Evolutionary conservation across 1,139 yeast genomes (phyloP), one percentile per base, ranked within the genome.

Genomic region (Kurtzmaniella quercitrusa): DNA sequence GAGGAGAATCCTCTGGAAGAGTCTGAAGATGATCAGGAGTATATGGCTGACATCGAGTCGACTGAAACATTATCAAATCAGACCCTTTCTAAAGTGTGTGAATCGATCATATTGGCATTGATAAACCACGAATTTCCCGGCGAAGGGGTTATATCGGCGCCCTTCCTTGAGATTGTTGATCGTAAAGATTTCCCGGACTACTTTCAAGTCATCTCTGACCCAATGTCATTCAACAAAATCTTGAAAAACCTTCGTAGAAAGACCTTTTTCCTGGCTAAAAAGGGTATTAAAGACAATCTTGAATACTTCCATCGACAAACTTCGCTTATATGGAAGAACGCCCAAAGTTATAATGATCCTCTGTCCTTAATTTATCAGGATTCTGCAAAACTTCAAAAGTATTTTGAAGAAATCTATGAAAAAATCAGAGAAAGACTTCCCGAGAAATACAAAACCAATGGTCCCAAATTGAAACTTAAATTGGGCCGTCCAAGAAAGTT

Each of bases 141-240:
- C 2, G 60, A 66, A 27, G 77, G 77, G 1, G 66, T 69, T 31
- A 61, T 80, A 14, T 70, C 82, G 48, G 76, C 68, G 2, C 85
- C 86, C 0, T 81, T 81, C 51, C 55, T 79, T 63, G 82, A 80
- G 18, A 71, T 75, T 43, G 81, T 81, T 6, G 79, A 78, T 52
- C 69, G 68, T 17, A 72, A 70, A 18, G 75, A 74, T 43, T 82
- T 80, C 47, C 83, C 85, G 0, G 86, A 81, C 49, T 81, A 81
- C 58, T 74, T 74, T 55, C 73, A 73, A 46, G 66, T 77, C 12
- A 77, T 82, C 27, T 66, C 74, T 39, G 66, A 67, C 39, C 88
- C 87, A 18, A 79, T 81, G 49, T 75, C 86, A 1, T 73, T 82
- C 53, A 69, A 69, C 41, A 62, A 66, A 39, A 71, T 82, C 12